Evolutionary conservation across 768 basidiomycete genomes (phyloP), one percentile per base, ranked within the genome.

Genomic region (Agrocybe praecox): DNA sequence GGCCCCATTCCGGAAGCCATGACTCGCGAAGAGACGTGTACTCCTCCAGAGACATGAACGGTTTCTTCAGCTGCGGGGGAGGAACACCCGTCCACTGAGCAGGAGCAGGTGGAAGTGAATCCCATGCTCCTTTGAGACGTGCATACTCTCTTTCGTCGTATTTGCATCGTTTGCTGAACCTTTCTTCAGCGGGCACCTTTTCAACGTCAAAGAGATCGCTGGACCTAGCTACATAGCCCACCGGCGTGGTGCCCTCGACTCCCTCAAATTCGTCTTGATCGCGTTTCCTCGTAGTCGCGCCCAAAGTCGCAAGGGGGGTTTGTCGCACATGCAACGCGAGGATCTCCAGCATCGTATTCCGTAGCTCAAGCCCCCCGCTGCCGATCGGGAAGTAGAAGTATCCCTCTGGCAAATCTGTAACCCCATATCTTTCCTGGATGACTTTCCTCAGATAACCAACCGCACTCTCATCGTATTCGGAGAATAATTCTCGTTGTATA

Each of bases 301-400:
- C 42, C 17, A 23, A 34, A 10, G 45, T 44, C 10, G 59, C 33
- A 19, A 61, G 21, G 5, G 63, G 65, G 12, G 58, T 62, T 19
- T 44, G 63, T 1, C 55, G 43, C 51, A 46, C 59, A 14, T 57
- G 51, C 56, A 76, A 49, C 1, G 71, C 67, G 26, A 78, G 66
- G 17, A 75, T 63, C 53, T 78, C 75, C n/a, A 78, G 62, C 63
- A 79, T 70, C 2, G 72, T 71, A 40, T 79, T 74, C 49, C 67
- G 65, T n/a, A 79, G 57, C 54, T 72, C 74, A 18, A 78, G 66
- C 0, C 76, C 76, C 22, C 77, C 77, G 17, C 62, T 65, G 12
- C 63, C 59, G 15, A 76, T 67, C 0, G 76, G 74, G 59, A 76
- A 72, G 62, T 74, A 78, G 63, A 74, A 77, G 53, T 74, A 78